Percentiles rank a stretch among this genome's conserved stretches.
phyloP scores from a whole-genome alignment of 768 basidiomycete species.

The Coprinellus aureogranulatus region DNA sequence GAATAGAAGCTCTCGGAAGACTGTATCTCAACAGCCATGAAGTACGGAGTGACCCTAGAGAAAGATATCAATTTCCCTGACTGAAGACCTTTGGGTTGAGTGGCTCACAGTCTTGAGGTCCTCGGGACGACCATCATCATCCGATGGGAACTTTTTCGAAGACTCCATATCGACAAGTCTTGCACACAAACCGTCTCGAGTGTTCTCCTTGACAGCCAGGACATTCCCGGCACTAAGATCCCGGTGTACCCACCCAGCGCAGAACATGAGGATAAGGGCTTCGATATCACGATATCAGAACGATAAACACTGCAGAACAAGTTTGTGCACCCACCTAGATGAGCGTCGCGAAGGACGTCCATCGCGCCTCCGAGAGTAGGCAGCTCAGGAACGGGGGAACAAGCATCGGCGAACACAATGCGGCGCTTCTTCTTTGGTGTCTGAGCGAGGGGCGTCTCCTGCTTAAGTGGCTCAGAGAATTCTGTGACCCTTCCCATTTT shows the following conservation, averaged over 20 bases:
- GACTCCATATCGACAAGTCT: slow-evolving; percentile 10
- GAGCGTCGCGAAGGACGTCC: slow-evolving; percentile 1
- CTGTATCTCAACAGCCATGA: slow-evolving; percentile 11
- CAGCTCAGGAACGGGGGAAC: background rate
- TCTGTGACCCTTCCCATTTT: no score
- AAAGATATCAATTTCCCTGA: background rate
- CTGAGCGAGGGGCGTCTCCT: no score
- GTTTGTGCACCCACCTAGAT: background rate
- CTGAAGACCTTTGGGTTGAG: background rate
- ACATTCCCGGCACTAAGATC: slow-evolving; percentile 10
- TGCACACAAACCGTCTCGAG: background rate
- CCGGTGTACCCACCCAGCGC: slow-evolving; percentile 7
- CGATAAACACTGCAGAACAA: no score
- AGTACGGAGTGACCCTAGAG: slow-evolving; percentile 13
- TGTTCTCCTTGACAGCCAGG: background rate
- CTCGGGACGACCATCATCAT: background rate
- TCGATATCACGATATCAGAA: no score
- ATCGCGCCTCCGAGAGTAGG: background rate
- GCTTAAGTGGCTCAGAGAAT: no score
- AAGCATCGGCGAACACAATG: background rate
- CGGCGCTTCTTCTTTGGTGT: background rate
- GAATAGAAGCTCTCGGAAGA: background rate
- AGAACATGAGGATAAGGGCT: slow-evolving; percentile 8
- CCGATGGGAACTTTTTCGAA: background rate
- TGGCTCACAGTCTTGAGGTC: slow-evolving; percentile 7